Evolutionary conservation across 768 basidiomycete genomes (phyloP), one percentile per base, ranked within the genome.

Genomic region (Boletus tylopilopsis): DNA sequence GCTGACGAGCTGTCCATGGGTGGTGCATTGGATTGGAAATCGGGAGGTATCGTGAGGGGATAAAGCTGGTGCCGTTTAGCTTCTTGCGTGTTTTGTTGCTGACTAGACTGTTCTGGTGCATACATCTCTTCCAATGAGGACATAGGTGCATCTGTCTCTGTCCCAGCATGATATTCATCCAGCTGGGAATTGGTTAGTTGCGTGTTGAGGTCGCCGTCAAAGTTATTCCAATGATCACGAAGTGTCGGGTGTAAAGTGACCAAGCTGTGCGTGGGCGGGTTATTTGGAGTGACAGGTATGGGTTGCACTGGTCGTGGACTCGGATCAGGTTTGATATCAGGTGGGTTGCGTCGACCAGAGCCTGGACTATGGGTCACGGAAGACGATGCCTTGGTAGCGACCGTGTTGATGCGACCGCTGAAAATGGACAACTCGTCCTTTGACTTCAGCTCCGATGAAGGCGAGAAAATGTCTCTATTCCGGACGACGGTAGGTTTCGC

Each of bases 391-490:
- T 78, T 80, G 0, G 79, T 82, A 9, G 72, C 69, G 21, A 88
- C 71, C 0, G 79, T 85, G 51, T 85, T 79, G 10, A 81, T 87
- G 58, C 81, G 78, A n/a, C 87, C 87, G 42, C 85, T 80, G 64
- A 89, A 89, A 22, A 89, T 85, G 6, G 80, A 78, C 21, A 90
- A 67, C 59, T 88, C 86, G 61, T 89, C 87, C 47, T 81, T 76
- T n/a, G 70, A 65, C 33, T 76, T 77, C 22, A 70, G 67, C 11
- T 63, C 53, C 12, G 68, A 54, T 0, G 81, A 77, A 9, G 77
- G 71, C 19, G 73, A 70, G 64, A 87, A 87, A 24, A 85, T 84
- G 66, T 85, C 81, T 23, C 30, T 53, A 54, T 73, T 75, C 15
- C 73, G 75, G 42, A 73, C 69, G 41, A 66, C 67, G 2, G 73